A percentile compares a stretch with the other conserved stretches of the same genome.
Evolutionary conservation across 176 grass and related monocot species (phyloP).

Genomic region (Phyllostachys edulis): DNA sequence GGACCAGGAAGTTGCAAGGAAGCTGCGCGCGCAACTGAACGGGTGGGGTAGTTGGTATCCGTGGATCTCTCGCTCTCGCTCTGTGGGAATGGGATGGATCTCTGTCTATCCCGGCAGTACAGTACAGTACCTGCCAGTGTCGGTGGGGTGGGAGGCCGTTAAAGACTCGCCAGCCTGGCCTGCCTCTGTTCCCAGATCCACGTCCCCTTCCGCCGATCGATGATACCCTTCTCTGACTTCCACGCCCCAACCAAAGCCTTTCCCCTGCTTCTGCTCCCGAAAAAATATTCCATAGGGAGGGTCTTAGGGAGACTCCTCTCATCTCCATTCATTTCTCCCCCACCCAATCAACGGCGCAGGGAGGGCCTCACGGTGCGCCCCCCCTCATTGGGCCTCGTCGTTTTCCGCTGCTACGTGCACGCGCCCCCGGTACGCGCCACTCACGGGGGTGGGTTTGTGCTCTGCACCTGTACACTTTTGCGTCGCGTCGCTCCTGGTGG

Average conservation of each 20-base stretch:
- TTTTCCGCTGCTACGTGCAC: slow-evolving; percentile 6
- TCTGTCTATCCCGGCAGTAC: background rate
- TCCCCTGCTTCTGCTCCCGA: too few species aligned
- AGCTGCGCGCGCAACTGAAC: slow-evolving; percentile 34
- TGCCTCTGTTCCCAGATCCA: slow-evolving; percentile 11
- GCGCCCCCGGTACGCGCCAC: background rate
- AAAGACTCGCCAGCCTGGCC: slow-evolving; percentile 53
- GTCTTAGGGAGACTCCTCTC: too few species aligned
- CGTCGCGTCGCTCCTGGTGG: background rate
- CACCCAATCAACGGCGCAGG: too few species aligned
- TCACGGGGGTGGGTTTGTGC: background rate
- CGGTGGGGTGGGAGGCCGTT: slow-evolving; percentile 57
- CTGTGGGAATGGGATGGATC: background rate
- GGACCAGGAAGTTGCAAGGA: slow-evolving; percentile 33
- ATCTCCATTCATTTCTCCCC: too few species aligned
- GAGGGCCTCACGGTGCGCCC: too few species aligned
- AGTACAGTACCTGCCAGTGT: slow-evolving; percentile 42
- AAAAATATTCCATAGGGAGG: too few species aligned
- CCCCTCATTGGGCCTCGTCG: background rate
- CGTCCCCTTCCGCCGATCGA: slow-evolving; percentile 8
- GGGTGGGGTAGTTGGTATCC: slow-evolving; percentile 8
- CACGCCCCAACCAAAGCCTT: background rate
- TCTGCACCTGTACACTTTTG: background rate
- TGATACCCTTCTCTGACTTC: slow-evolving; percentile 38
- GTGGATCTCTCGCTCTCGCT: background rate